Percentiles rank a stretch among this genome's conserved stretches.
These are phyloP conservation scores for Astrocystis sublimbata DNA, from an alignment of 495 filamentous ascomycete genomes.

Conservation along the genomic window DNA sequence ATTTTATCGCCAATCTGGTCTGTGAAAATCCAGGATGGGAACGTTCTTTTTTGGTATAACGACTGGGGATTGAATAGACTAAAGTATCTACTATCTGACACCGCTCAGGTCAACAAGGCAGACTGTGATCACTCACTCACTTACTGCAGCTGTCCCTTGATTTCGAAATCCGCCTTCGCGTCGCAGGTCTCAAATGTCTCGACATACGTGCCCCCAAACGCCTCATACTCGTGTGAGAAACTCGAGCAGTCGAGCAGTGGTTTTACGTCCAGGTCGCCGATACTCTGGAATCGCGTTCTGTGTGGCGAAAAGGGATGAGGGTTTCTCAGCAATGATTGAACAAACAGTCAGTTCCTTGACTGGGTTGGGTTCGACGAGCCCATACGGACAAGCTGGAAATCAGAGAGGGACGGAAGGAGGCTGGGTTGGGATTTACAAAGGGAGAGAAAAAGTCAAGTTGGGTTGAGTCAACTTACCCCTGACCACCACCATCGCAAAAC, in stretches of 20 bases:
- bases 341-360: background rate
- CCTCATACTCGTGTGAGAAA: background rate
- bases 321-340: background rate
- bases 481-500: background rate
- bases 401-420: no score
- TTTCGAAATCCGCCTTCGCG: background rate
- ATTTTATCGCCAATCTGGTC: no score
- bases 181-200: background rate
- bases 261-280: slow-evolving; percentile 1
- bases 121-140: no score
- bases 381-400: no score
- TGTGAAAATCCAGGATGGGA: no score
- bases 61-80: no score
- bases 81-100: no score
- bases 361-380: no score
- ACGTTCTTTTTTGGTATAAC: no score
- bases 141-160: slow-evolving; percentile 5
- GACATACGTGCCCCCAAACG: background rate
- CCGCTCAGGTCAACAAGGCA: no score
- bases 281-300: slow-evolving; percentile 3
- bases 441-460: no score
- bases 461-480: slow-evolving; percentile 3
- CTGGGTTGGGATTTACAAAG: no score
- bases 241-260: background rate
- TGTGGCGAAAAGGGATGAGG: background rate